phyloP scores from a whole-genome alignment of 2,329 filamentous ascomycete genomes.

The Talaromyces atroroseus region DNA sequence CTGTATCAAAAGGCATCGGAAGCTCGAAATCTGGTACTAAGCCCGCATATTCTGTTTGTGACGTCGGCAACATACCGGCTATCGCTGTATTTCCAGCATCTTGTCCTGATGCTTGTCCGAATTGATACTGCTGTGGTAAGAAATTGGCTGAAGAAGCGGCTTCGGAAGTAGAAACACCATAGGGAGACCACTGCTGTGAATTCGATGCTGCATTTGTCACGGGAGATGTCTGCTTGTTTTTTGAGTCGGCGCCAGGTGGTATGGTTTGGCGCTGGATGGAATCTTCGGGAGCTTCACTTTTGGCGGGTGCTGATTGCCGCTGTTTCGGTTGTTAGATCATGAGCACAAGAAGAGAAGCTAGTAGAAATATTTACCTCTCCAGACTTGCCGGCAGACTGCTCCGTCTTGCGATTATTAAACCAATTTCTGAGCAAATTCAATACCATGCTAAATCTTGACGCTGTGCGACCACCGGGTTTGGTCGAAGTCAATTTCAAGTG shows the following conservation, averaged over 20 bases:
- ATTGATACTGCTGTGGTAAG: conserved; percentile 3
- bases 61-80: conserved; percentile 15
- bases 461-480: conserved; percentile 59
- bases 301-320: neutral
- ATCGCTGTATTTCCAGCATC: conserved; percentile 13
- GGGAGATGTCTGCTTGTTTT: neutral
- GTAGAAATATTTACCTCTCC: conserved; percentile 10
- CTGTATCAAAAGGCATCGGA: conserved; percentile 23
- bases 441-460: conserved; percentile 66
- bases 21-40: conserved; percentile 24
- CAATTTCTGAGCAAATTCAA: conserved; percentile 65
- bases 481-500: conserved; percentile 62
- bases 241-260: neutral
- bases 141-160: conserved; percentile 16
- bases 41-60: conserved; percentile 17
- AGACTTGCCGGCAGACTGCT: conserved; percentile 19
- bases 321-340: neutral
- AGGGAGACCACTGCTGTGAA: conserved; percentile 7
- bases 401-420: conserved; percentile 51
- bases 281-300: neutral
- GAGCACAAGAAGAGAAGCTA: neutral
- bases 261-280: neutral
- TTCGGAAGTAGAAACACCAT: neutral
- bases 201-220: neutral
- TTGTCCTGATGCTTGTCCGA: neutral